Evolutionary conservation across 2,329 filamentous ascomycete species (phyloP).

Genomic region (Talaromyces marneffei): DNA sequence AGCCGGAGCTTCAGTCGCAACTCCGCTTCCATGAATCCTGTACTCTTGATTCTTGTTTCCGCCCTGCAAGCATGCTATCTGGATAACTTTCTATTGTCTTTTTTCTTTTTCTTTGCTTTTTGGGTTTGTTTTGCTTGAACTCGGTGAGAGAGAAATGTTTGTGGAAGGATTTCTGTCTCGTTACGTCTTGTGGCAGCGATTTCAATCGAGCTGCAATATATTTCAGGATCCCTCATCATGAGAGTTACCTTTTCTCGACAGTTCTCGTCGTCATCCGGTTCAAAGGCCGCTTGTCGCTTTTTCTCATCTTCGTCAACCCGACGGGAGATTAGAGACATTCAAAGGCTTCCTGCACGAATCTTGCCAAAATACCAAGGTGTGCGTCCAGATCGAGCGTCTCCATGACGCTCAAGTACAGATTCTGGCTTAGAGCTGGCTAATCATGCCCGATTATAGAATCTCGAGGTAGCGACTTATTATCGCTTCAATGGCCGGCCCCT

Average conservation of each 20-base stretch:
- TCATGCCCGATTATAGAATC: constrained; percentile 42
- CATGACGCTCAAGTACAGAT: background rate
- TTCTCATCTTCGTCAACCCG: constrained; percentile 40
- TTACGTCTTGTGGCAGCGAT: constrained; percentile 8
- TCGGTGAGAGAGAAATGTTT: constrained; percentile 6
- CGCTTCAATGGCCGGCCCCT: constrained; percentile 61
- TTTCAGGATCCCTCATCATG: constrained; percentile 1
- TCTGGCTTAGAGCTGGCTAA: background rate
- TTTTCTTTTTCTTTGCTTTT: background rate
- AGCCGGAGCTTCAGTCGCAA: background rate
- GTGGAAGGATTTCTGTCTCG: background rate
- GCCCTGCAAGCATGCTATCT: background rate
- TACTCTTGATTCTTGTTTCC: background rate
- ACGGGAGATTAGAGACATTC: constrained; percentile 42
- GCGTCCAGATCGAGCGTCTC: constrained; percentile 19
- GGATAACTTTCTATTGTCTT: too few species aligned
- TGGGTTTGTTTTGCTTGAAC: background rate
- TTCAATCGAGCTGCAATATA: constrained; percentile 8
- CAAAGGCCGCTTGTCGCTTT: constrained; percentile 22
- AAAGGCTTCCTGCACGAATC: constrained; percentile 45
- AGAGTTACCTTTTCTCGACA: background rate
- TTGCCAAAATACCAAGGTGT: constrained; percentile 61
- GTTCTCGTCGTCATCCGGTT: constrained; percentile 12
- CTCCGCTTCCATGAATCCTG: background rate
- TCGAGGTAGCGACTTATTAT: constrained; percentile 55